A percentile compares a stretch with the other conserved stretches of the same genome.
Conservation (phyloP, 225 moss, liverwort and hornwort species). For the Rhytidiadelphus loreus region DNA sequence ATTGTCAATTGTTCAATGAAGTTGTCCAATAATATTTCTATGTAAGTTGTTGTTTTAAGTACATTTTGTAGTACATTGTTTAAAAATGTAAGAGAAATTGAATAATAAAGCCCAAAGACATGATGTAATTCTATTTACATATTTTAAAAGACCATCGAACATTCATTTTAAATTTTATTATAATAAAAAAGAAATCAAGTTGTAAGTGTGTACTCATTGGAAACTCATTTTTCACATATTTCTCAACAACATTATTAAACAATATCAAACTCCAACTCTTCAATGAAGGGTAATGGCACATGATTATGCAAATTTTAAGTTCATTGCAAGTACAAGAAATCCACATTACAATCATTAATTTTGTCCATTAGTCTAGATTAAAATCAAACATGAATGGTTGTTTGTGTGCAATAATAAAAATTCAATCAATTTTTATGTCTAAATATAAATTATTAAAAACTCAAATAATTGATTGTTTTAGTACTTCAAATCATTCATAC, state of each 20-base stretch:
- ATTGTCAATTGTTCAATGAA: neutral
- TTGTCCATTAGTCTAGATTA: no score
- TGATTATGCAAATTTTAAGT: neutral
- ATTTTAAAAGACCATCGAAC: rapidly evolving
- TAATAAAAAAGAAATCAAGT: neutral
- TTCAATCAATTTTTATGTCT: neutral
- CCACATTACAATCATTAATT: rapidly evolving
- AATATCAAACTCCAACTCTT: neutral
- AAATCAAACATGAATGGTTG: neutral
- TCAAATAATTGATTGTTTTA: neutral
- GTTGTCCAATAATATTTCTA: no score
- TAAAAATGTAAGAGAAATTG: no score
- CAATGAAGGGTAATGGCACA: neutral
- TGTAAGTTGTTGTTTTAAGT: neutral
- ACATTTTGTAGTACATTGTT: neutral
- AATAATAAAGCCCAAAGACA: neutral
- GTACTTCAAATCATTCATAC: no score
- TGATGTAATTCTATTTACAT: rapidly evolving
- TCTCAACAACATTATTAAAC: neutral
- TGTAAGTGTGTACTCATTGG: rapidly evolving
- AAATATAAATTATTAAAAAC: neutral
- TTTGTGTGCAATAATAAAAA: neutral
- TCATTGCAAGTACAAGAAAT: neutral
- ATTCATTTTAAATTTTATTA: neutral
- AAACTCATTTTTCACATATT: neutral